Evolutionary conservation across 1,284 basidiomycete species (phyloP), one percentile per base, ranked within the genome.

Genomic region (Ceratobasidium sp.): DNA sequence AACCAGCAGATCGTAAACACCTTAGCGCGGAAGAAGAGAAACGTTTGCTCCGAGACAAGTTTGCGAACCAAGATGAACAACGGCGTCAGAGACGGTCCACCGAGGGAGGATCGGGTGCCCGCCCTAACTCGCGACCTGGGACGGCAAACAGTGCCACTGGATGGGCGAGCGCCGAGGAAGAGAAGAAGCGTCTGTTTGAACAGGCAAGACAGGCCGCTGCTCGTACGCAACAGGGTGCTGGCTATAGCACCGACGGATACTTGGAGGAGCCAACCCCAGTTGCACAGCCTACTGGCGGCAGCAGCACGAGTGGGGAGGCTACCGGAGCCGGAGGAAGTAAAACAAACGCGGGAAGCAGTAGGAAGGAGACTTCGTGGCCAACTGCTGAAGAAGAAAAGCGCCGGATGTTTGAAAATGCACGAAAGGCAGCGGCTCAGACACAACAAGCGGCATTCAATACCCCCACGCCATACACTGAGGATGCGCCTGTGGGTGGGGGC

Each of bases 121-220:
- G 52, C 9, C 43, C 72, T 23, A 48, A 23, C n/a, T 64, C 53
- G 30, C 14, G 39, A 16, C 39, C 46, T n/a, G 45, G 32, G 1
- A 36, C 59, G 3, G 73, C 45, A 8, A 48, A 57, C 48, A 59
- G 34, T 46, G 26, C 28, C 6, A 55, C 55, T 18, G 67, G 26
- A 18, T 92, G 89, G 90, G 82, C 82, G 3, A 85, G 87, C 0
- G 89, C 91, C 0, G 91, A 92, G 78, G 85, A 88, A 74, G 92
- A 93, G 78, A 92, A 93, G 77, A 73, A 69, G 21, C 67, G 67
- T 28, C 18, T 93, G 23, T 95, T 86, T 79, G 83, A 90, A 62
- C 79, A 86, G 59, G 93, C 93, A 0, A 84, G 86, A 73, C 84
- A 82, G 1, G 84, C 83, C 64, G 92, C 91, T 8, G 86, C 88